Base-by-base conservation (phyloP, 2,329 filamentous ascomycete species). In the Microascus cirrosus region DNA sequence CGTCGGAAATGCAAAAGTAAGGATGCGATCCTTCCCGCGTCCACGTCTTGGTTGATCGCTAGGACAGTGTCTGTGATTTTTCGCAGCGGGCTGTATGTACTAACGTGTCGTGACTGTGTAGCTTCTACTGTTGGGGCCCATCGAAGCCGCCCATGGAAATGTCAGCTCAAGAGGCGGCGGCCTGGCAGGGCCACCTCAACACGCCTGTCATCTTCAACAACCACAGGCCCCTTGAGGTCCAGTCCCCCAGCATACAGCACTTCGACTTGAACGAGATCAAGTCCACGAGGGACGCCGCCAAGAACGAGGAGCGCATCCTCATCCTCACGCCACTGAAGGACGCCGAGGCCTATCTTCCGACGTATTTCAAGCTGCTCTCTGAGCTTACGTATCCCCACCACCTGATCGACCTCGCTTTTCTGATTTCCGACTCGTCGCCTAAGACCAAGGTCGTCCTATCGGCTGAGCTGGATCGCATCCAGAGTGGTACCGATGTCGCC, bases 161-260 rank as follows among this genome's bases (percentile, higher is more conserved):
- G 90, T 84, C 88, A 50, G 77, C 87, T 58, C 96, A 96, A 70
- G 94, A 99, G 70, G 87, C 93, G 71, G 86, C 86, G 61, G 82
- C 90, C 63, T 99, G 94, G 94, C 87, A 89, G 64, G 85, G 84
- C 59, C 92, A 96, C 69, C 77, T 94, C 62, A 86, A 92, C 65
- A 97, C 94, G 3, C 94, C 94, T 55, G 91, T 99, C 65, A 83
- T 96, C 63, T 96, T 95, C 79, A 99, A 99, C 76, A 89, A 93
- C 73, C 94, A 97, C 73, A 85, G 87, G 62, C 87, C 94, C 39
- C 79, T 96, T 67, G 84, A 89, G 69, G 78, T 97, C 74, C 94
- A 96, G 71, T 84, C 86, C 60, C 83, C 82, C 58, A 85, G 85
- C 57, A 95, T 99, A 72, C 72, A 86, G 63, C 83, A 86, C 62